Conservation (phyloP, 768 basidiomycete genomes). For the Collybiopsis luxurians region DNA sequence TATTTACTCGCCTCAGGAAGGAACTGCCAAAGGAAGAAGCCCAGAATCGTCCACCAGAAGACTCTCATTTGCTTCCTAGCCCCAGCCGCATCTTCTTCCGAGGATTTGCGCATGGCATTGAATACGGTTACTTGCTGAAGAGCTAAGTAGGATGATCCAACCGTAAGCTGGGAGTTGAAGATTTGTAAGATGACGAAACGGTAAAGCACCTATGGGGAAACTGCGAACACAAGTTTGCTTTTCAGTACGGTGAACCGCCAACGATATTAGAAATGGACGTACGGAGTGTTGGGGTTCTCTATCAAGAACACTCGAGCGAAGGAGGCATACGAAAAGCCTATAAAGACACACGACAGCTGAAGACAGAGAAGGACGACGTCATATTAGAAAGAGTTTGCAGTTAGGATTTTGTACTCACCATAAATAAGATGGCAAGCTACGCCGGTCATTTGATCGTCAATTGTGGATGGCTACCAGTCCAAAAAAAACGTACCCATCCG, state of each 20-base stretch:
- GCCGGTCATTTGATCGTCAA: not conserved
- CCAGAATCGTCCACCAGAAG: constrained; percentile 17
- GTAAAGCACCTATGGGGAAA: not conserved
- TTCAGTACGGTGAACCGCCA: too few species aligned
- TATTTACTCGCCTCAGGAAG: constrained; percentile 15
- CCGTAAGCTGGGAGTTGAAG: constrained; percentile 1
- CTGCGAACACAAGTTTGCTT: not conserved
- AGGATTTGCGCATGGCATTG: constrained; percentile 10
- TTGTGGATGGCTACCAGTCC: not conserved
- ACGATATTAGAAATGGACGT: not conserved
- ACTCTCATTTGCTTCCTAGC: constrained; percentile 21
- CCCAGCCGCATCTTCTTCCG: constrained; percentile 2
- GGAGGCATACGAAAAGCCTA: constrained; percentile 21
- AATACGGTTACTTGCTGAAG: constrained; percentile 14
- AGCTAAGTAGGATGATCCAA: constrained; percentile 12
- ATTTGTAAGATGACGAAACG: not conserved
- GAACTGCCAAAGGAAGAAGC: constrained; percentile 17
- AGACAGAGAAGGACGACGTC: not conserved
- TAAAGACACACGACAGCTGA: constrained; percentile 16
- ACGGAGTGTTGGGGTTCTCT: constrained; percentile 20
- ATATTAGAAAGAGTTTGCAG: not conserved
- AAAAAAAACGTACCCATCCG: constrained; percentile 12
- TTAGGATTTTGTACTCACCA: constrained; percentile 8
- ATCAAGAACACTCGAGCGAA: constrained; percentile 18
- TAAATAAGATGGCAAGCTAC: constrained; percentile 21